phyloP scores from a whole-genome alignment of 208 protist species.

The Crithidia mellificae region DNA sequence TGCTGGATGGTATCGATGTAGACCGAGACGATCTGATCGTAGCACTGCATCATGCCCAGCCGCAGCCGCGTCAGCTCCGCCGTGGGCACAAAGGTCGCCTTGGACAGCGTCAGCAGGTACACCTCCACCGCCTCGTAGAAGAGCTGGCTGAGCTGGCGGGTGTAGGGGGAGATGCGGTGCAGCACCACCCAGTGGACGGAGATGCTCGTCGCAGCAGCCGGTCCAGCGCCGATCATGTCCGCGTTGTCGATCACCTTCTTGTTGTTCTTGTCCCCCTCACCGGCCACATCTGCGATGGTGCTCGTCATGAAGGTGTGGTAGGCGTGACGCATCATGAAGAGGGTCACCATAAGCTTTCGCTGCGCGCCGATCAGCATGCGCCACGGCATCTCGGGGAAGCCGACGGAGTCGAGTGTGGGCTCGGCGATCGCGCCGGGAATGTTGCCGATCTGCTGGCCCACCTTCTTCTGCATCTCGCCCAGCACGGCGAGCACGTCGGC shows the following conservation, averaged over 20 bases:
- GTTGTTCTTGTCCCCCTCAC: not conserved
- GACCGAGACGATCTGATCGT: slow-evolving; percentile 57
- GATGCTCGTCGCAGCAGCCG: slow-evolving; percentile 35
- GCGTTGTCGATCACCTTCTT: slow-evolving; percentile 14
- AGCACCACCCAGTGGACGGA: slow-evolving; percentile 89
- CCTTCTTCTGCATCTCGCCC: slow-evolving; percentile 60
- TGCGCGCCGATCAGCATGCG: slow-evolving; percentile 56
- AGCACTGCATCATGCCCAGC: slow-evolving; percentile 66
- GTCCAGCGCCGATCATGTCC: slow-evolving; percentile 14
- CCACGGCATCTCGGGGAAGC: slow-evolving; percentile 77
- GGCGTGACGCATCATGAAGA: slow-evolving; percentile 84
- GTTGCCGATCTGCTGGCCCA: slow-evolving; percentile 50
- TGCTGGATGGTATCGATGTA: slow-evolving; percentile 75
- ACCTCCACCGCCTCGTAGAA: slow-evolving; percentile 76
- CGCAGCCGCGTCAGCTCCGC: slow-evolving; percentile 74
- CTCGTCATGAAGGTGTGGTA: slow-evolving; percentile 86
- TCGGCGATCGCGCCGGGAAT: slow-evolving; percentile 56
- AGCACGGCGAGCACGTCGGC: slow-evolving; percentile 47
- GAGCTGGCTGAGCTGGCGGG: slow-evolving; percentile 67
- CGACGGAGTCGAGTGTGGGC: slow-evolving; percentile 79
- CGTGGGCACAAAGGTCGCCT: slow-evolving; percentile 70
- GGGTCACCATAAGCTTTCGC: slow-evolving; percentile 56
- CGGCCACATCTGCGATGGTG: slow-evolving; percentile 32
- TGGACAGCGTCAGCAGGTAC: slow-evolving; percentile 67
- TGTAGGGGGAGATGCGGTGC: slow-evolving; percentile 69